phyloP scores from a whole-genome alignment of 2,329 filamentous ascomycete species.

The Fusarium sp. region DNA sequence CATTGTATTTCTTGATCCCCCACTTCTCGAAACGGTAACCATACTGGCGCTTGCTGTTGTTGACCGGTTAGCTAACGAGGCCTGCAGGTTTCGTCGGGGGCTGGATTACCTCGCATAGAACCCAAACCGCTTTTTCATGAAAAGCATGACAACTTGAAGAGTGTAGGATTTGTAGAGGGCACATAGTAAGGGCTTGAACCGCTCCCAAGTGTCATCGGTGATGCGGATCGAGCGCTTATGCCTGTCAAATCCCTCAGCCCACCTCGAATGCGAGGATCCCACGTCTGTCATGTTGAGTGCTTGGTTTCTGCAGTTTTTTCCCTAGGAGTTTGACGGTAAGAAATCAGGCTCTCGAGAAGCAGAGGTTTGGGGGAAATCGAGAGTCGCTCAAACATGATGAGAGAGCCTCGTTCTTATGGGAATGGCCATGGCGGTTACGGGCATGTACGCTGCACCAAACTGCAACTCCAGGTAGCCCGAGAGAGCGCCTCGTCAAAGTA shows the following conservation, averaged over 20 bases:
- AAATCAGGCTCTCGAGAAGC: neutral
- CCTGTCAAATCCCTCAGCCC: constrained; percentile 16
- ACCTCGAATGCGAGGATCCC: constrained; percentile 20
- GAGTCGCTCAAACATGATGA: constrained; percentile 2
- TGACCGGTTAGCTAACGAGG: constrained; percentile 8
- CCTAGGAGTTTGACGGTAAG: neutral
- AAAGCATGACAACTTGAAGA: constrained; percentile 38
- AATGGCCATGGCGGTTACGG: neutral
- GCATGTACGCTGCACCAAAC: constrained; percentile 15
- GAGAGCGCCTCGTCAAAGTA: constrained; percentile 36
- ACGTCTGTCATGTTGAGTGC: constrained; percentile 27
- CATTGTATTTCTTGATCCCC: constrained; percentile 48
- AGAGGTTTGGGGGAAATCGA: neutral
- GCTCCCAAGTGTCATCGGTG: constrained; percentile 43
- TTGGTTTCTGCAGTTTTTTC: neutral
- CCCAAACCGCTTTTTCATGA: constrained; percentile 35
- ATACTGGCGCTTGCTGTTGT: constrained; percentile 50
- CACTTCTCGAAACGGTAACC: constrained; percentile 51
- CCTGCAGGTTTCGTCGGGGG: neutral
- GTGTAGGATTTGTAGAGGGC: constrained; percentile 41
- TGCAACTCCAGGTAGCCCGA: constrained; percentile 30
- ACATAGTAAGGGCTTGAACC: constrained; percentile 39
- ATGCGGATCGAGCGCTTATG: constrained; percentile 43
- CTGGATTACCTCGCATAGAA: constrained; percentile 42
- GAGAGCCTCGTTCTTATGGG: constrained; percentile 25